These are phyloP conservation scores for Oehlia diaphana DNA, from an alignment of 192 early-diverging fungal species.

Conservation along the genomic window DNA sequence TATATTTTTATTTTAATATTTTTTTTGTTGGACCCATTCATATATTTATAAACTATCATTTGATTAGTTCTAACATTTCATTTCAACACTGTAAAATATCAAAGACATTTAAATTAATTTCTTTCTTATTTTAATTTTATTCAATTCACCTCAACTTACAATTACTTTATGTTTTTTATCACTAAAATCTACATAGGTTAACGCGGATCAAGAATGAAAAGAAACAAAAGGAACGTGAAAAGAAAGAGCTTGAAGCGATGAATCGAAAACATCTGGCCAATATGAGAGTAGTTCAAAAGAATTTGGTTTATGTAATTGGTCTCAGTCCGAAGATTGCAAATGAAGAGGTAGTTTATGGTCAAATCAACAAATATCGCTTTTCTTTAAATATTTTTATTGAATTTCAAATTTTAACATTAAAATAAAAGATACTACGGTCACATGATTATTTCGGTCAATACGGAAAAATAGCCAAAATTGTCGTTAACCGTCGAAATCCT, in stretches of 20 bases:
- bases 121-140: no score
- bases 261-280: constrained; percentile 80
- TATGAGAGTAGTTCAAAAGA: constrained; percentile 95
- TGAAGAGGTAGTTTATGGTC: constrained; percentile 71
- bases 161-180: not conserved
- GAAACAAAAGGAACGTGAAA: constrained; percentile 84
- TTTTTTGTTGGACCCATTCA: no score
- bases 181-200: constrained; percentile 30
- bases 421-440: constrained; percentile 67
- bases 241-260: constrained; percentile 83
- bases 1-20: no score
- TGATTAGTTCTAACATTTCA: no score
- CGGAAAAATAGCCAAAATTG: constrained; percentile 93
- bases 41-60: no score
- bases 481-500: constrained; percentile 80
- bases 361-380: not conserved
- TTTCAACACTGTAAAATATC: no score
- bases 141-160: not conserved
- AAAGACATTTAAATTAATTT: no score
- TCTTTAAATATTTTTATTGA: constrained; percentile 8
- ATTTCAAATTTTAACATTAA: not conserved
- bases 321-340: constrained; percentile 81
- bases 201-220: constrained; percentile 56
- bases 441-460: constrained; percentile 98
- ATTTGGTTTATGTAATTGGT: constrained; percentile 96